Evolutionary conservation across 495 filamentous ascomycete species (phyloP), one percentile per base, ranked within the genome.

Genomic region (Xylaria scruposa): DNA sequence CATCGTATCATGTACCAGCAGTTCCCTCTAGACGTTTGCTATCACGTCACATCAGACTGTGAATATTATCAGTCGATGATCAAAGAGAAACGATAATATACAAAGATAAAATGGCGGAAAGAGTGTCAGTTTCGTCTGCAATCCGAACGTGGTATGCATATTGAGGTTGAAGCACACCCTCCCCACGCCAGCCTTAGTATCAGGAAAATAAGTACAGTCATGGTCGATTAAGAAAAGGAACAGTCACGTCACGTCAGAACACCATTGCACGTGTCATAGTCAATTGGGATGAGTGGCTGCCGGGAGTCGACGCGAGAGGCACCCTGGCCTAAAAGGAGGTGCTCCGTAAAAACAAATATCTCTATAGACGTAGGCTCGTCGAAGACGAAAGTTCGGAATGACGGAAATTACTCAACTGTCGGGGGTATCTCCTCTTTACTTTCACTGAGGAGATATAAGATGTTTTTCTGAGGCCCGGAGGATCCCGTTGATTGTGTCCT

Each of bases 1-100:
- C 31, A 56, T 31, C 44, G 4, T 17, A 53, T 70, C 58, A 56
- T 64, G 44, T 33, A 31, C 47, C 36, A 53, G 24, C 46, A 70
- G 33, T 3, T 12, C 31, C 4, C 42, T 21, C 33, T 24, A 24
- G 44, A 31, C 24, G 53, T 46, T 68, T 47, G 53, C 53, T 59
- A 44, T 51, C n/a, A 53, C 12, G 31, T 70, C 68, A 29, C 58
- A 51, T 53, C 59, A 24, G 26, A 24, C 65, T 42, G 44, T 33
- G 31, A 67, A 38, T 38, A 19, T 7, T 26, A 51, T 33, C 17
- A 26, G 49, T 13, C 49, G 29, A 56, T 67, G 17, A 67, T 19
- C 36, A 2, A 42, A 33, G 15, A 7, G 12, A 44, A 54, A 24
- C 5, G 38, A 63, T 4, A 38, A 38, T 60, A 36, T 19, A n/a